A percentile compares a stretch with the other conserved stretches of the same genome.
Evolutionary conservation across 306 rosid species (phyloP).

Genomic region (Casuarina cunninghamiana): DNA sequence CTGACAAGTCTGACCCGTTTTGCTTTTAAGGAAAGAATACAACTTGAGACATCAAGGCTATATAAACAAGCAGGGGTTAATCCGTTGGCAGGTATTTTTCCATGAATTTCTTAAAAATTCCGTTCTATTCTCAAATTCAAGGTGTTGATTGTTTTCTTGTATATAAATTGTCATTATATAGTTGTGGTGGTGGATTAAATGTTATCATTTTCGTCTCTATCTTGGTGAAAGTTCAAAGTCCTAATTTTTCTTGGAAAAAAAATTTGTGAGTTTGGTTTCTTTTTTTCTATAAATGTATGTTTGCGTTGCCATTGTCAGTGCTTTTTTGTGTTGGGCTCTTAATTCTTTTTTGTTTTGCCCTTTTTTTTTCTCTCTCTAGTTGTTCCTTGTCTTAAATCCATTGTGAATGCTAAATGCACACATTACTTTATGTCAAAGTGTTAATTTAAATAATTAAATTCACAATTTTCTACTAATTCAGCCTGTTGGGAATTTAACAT

Average conservation of each 20-base stretch:
- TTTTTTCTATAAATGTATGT: not conserved
- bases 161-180: slow-evolving; percentile 12
- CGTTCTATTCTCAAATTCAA: not conserved
- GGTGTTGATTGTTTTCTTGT: slow-evolving; percentile 6
- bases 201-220: not conserved
- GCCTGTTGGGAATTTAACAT: too few species aligned
- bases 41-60: slow-evolving; percentile 96
- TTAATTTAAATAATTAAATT: too few species aligned
- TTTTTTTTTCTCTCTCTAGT: not conserved
- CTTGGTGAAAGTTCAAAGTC: not conserved
- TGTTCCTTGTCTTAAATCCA: slow-evolving; percentile 1
- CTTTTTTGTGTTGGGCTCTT: not conserved
- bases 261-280: not conserved
- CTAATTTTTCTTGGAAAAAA: not conserved
- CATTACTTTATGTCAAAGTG: not conserved
- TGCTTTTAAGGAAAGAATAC: slow-evolving; percentile 92
- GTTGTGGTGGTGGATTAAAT: slow-evolving; percentile 15
- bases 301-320: not conserved
- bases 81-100: slow-evolving; percentile 80
- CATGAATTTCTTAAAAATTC: not conserved
- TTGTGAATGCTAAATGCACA: slow-evolving; percentile 5
- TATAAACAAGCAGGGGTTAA: slow-evolving; percentile 96
- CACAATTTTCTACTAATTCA: too few species aligned
- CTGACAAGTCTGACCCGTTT: slow-evolving; percentile 33
- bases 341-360: not conserved